A percentile compares a stretch with the other conserved stretches of the same genome.
These are phyloP conservation scores for Penicillium hesseltinei DNA, from an alignment of 2,329 filamentous ascomycete genomes.

Conservation along the genomic window DNA sequence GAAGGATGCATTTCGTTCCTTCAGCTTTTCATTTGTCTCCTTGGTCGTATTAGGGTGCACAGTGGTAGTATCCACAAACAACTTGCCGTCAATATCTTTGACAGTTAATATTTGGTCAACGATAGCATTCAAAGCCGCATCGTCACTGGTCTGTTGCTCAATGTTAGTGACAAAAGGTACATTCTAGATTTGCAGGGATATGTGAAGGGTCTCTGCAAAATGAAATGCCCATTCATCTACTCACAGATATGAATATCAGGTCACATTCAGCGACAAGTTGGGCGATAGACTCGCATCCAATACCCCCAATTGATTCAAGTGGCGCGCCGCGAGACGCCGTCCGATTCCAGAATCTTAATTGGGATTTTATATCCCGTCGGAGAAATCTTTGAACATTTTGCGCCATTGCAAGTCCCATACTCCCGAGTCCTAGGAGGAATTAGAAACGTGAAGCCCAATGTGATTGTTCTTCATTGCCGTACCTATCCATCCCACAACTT, in stretches of 20 bases:
- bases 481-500: conserved; percentile 12
- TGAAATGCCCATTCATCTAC: neutral
- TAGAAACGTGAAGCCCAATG: neutral
- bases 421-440: conserved; percentile 9
- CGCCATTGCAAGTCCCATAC: conserved; percentile 17
- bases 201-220: neutral
- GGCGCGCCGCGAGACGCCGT: conserved; percentile 8
- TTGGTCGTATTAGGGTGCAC: conserved; percentile 13
- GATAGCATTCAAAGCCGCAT: conserved; percentile 1
- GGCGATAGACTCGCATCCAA: conserved; percentile 6
- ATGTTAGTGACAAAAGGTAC: neutral
- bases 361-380: neutral
- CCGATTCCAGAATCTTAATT: conserved; percentile 12
- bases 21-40: neutral
- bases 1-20: neutral
- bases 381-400: conserved; percentile 8
- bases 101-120: conserved; percentile 1
- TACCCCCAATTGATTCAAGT: conserved; percentile 2
- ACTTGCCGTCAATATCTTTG: conserved; percentile 6
- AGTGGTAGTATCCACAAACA: conserved; percentile 15
- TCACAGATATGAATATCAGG: conserved; percentile 14
- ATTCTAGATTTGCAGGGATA: neutral
- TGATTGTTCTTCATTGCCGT: neutral
- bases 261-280: conserved; percentile 9
- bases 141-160: neutral